A percentile compares a stretch with the other conserved stretches of the same genome.
Evolutionary conservation across 2,329 filamentous ascomycete species (phyloP).

Genomic region (Talaromyces sp.): DNA sequence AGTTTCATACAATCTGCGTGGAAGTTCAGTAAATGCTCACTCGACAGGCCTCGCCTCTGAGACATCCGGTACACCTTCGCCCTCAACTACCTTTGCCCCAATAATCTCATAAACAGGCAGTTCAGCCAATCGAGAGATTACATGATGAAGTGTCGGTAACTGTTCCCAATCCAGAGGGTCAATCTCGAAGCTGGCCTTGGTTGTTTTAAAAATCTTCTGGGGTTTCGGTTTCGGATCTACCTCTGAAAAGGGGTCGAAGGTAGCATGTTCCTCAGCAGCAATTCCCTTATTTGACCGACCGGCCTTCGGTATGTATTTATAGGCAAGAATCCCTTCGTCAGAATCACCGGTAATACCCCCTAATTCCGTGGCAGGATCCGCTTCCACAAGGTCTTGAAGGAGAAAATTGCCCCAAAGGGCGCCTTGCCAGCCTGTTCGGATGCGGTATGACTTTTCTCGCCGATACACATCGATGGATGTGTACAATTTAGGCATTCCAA

Average conservation of each 20-base stretch:
- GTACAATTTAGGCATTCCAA: constrained; percentile 58
- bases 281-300: constrained; percentile 44
- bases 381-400: constrained; percentile 29
- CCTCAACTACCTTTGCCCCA: constrained; percentile 52
- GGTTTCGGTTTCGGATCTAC: not conserved
- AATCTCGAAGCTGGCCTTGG: constrained; percentile 44
- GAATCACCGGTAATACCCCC: constrained; percentile 17
- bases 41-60: constrained; percentile 20
- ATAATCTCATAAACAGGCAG: constrained; percentile 55
- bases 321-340: constrained; percentile 42
- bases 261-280: constrained; percentile 52
- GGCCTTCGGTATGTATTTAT: constrained; percentile 55
- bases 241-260: constrained; percentile 25
- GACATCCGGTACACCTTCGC: constrained; percentile 44
- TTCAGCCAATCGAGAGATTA: constrained; percentile 48
- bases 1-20: too few species aligned
- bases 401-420: constrained; percentile 37
- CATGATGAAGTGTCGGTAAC: constrained; percentile 58
- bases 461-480: constrained; percentile 45
- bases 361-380: constrained; percentile 17
- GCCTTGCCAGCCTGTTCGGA: constrained; percentile 41
- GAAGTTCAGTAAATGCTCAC: not conserved
- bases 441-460: constrained; percentile 29
- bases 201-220: constrained; percentile 31
- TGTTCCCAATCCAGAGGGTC: constrained; percentile 48